These are phyloP conservation scores for Exophiala bonariae DNA, from an alignment of 2,329 filamentous ascomycete genomes.

Conservation along the genomic window DNA sequence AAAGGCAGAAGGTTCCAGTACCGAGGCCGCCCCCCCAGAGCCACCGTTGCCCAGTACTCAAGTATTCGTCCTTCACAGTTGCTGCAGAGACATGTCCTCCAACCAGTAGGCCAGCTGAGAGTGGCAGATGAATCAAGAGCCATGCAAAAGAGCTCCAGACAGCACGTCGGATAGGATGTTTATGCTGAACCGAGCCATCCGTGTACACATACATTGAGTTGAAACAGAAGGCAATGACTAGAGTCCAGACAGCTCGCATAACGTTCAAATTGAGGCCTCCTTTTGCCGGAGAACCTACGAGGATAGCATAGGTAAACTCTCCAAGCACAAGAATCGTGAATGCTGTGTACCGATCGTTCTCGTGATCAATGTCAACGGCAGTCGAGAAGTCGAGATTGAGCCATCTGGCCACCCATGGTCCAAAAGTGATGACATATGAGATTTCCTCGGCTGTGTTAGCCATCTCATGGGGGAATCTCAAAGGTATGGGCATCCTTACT, in stretches of 20 bases:
- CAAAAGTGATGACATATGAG: conserved; percentile 47
- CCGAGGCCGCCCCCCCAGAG: conserved; percentile 49
- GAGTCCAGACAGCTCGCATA: conserved; percentile 48
- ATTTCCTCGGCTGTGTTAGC: too few relatives aligned
- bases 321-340: conserved; percentile 56
- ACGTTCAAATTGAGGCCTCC: conserved; percentile 46
- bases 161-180: conserved; percentile 48
- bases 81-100: conserved; percentile 49
- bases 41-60: conserved; percentile 48
- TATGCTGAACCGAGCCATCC: conserved; percentile 45
- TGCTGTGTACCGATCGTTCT: conserved; percentile 51
- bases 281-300: conserved; percentile 49
- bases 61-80: conserved; percentile 39
- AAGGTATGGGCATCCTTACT: neutral
- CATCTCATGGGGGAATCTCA: conserved; percentile 14
- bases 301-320: conserved; percentile 51
- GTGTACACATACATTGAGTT: conserved; percentile 54
- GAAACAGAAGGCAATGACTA: conserved; percentile 52
- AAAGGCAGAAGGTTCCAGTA: conserved; percentile 46
- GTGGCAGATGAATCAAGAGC: conserved; percentile 47
- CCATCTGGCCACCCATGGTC: conserved; percentile 45
- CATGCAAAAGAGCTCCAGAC: conserved; percentile 48
- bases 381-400: conserved; percentile 48
- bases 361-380: conserved; percentile 51
- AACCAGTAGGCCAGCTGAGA: conserved; percentile 48